A percentile compares a stretch with the other conserved stretches of the same genome.
phyloP scores from a whole-genome alignment of 2,329 filamentous ascomycete species.

The Fusarium pininemorale region DNA sequence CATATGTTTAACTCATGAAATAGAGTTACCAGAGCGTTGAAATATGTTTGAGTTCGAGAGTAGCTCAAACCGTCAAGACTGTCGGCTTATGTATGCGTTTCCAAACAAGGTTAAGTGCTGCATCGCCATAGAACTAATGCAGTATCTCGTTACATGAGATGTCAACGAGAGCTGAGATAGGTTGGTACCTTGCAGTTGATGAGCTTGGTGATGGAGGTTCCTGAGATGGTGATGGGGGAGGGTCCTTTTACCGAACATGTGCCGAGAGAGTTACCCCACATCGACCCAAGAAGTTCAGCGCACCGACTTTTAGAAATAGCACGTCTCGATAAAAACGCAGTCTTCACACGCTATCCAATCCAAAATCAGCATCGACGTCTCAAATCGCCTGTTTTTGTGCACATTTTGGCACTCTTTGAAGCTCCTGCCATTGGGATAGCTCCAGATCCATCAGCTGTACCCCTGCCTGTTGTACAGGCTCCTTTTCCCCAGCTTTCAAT shows the following conservation, averaged over 20 bases:
- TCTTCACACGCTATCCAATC: conserved; percentile 28
- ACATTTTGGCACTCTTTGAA: background rate
- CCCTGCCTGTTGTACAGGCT: conserved; percentile 20
- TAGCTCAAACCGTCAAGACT: background rate
- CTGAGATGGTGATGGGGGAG: background rate
- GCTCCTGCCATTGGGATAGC: conserved; percentile 3
- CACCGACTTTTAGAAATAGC: conserved; percentile 54
- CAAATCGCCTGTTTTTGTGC: background rate
- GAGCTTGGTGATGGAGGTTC: background rate
- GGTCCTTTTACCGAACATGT: conserved; percentile 23
- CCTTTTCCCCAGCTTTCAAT: conserved; percentile 28
- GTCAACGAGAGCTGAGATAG: background rate
- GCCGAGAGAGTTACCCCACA: conserved; percentile 47
- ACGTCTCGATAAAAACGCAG: conserved; percentile 51
- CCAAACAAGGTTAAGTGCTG: background rate
- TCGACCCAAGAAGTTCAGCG: conserved; percentile 48
- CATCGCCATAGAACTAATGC: background rate
- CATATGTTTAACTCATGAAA: background rate
- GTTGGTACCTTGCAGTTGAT: background rate
- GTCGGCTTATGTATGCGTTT: background rate
- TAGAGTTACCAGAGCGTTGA: background rate
- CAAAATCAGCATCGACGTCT: conserved; percentile 30
- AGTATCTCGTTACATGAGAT: background rate
- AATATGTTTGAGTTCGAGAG: background rate
- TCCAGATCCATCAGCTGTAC: conserved; percentile 16